phyloP scores from a whole-genome alignment of 768 basidiomycete species.

The Kwoniella sp. region DNA sequence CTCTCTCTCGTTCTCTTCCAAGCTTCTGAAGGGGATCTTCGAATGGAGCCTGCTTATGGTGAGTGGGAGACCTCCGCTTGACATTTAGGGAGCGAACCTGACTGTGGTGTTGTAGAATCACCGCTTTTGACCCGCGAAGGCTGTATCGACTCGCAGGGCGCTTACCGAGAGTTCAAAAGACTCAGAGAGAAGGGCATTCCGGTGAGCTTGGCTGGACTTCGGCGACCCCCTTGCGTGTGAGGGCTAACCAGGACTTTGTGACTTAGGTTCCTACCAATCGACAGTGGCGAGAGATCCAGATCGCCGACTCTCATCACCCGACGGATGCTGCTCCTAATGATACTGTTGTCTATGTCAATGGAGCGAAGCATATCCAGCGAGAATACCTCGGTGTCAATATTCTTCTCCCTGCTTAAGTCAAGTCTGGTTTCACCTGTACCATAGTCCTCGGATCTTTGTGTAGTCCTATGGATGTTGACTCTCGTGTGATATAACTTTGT shows the following conservation, averaged over 20 bases:
- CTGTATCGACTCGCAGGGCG: slow-evolving; percentile 39
- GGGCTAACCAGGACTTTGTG: no score
- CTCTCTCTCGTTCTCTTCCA: slow-evolving; percentile 24
- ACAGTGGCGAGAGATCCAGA: slow-evolving; percentile 41
- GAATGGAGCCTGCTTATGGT: slow-evolving; percentile 16
- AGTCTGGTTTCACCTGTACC: no score
- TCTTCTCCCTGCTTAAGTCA: slow-evolving; percentile 38
- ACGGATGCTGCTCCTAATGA: slow-evolving; percentile 20
- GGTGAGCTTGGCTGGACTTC: background rate
- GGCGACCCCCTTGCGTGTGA: no score
- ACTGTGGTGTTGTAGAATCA: slow-evolving; percentile 18
- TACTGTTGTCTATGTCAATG: slow-evolving; percentile 8
- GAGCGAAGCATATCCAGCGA: slow-evolving; percentile 21
- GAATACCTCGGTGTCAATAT: slow-evolving; percentile 50
- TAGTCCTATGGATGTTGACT: no score
- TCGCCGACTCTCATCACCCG: slow-evolving; percentile 24
- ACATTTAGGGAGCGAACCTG: no score
- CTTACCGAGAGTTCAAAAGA: slow-evolving; percentile 36
- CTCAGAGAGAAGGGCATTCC: slow-evolving; percentile 35
- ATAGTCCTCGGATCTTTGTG: no score
- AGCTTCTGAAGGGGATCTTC: slow-evolving; percentile 22
- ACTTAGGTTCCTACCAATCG: slow-evolving; percentile 32
- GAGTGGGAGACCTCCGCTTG: background rate
- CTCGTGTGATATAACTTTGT: no score
- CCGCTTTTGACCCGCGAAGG: slow-evolving; percentile 37